Conservation (phyloP, 83 land plant genomes). For the Larix sibirica region DNA sequence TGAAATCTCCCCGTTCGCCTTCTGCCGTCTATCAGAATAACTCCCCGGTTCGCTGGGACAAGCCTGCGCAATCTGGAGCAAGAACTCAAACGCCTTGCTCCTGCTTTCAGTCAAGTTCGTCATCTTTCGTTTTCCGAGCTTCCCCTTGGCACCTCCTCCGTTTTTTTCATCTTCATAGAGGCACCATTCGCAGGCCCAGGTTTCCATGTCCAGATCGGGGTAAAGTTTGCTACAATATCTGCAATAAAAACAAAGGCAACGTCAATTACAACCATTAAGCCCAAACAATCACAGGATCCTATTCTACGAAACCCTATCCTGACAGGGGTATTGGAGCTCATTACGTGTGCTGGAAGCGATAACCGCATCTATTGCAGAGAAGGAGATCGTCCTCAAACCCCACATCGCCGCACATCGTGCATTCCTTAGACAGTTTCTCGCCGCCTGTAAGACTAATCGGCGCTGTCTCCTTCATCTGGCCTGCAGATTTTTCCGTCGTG, state of each 20-base stretch:
- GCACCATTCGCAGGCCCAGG: slow-evolving; percentile 31
- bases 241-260: background rate
- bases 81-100: slow-evolving; percentile 16
- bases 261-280: background rate
- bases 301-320: background rate
- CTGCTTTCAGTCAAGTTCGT: background rate
- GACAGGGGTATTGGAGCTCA: slow-evolving; percentile 2
- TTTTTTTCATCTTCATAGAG: slow-evolving; percentile 16
- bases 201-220: slow-evolving; percentile 20
- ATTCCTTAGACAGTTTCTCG: slow-evolving; percentile 10
- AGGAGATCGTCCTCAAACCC: slow-evolving; percentile 25
- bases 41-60: background rate
- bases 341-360: slow-evolving; percentile 37
- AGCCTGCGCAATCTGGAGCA: slow-evolving; percentile 18
- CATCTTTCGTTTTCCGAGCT: background rate
- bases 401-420: slow-evolving; percentile 40
- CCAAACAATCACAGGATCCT: background rate
- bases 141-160: background rate
- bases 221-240: slow-evolving; percentile 26
- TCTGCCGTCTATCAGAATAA: too few species aligned
- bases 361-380: slow-evolving; percentile 25
- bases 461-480: too few species aligned
- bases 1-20: too few species aligned
- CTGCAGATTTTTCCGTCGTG: too few species aligned
- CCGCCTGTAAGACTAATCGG: too few species aligned